A percentile compares a stretch with the other conserved stretches of the same genome.
Evolutionary conservation across 2,329 filamentous ascomycete genomes (phyloP).

Genomic region (Monilinia laxa): DNA sequence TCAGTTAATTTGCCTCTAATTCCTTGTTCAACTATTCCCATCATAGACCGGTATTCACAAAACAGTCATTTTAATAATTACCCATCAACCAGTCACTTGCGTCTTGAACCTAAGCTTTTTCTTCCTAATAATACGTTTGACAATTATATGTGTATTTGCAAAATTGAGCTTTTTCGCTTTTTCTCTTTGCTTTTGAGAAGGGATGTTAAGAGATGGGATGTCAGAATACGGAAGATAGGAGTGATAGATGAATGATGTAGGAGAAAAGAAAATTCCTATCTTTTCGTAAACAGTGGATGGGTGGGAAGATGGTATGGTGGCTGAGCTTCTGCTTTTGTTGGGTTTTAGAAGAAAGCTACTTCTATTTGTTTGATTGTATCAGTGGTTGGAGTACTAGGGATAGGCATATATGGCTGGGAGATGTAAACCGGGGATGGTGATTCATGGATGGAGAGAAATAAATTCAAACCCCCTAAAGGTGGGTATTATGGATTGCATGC

Average conservation of each 20-base stretch:
- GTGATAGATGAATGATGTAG: not conserved
- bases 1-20: conserved; percentile 7
- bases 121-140: conserved; percentile 7
- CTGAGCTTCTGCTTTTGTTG: conserved; percentile 16
- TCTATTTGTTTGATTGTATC: conserved; percentile 13
- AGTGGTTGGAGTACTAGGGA: conserved; percentile 7
- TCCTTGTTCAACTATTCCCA: conserved; percentile 12
- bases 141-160: conserved; percentile 3
- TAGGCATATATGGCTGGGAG: conserved; percentile 5
- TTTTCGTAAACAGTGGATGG: conserved; percentile 1
- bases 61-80: conserved; percentile 9
- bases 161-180: conserved; percentile 7
- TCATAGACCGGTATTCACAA: conserved; percentile 14
- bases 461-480: not conserved
- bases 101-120: conserved; percentile 9
- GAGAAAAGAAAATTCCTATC: not conserved
- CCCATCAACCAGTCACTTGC: conserved; percentile 5
- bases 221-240: not conserved
- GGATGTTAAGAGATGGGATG: conserved; percentile 7
- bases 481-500: not conserved
- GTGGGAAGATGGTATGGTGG: not conserved
- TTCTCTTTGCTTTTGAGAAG: conserved; percentile 9
- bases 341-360: conserved; percentile 1
- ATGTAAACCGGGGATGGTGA: not conserved
- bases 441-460: not conserved